Percentiles rank a stretch among this genome's conserved stretches.
These are phyloP conservation scores for Pinus taeda DNA, from an alignment of 75 land plant species.

Conservation along the genomic window DNA sequence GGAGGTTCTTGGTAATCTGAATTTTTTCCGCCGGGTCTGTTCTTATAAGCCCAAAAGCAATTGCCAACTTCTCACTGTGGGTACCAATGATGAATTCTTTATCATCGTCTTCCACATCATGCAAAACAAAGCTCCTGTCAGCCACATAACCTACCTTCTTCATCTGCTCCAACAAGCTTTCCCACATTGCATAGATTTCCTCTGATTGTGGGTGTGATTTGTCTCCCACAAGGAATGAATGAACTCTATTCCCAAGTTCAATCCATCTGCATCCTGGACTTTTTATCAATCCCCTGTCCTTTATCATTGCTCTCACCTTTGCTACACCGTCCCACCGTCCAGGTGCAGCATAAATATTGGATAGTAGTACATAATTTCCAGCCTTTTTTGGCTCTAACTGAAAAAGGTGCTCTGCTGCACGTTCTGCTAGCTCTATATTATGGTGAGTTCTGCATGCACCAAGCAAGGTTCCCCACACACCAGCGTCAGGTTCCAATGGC, in stretches of 20 bases:
- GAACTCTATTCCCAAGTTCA: too few relatives aligned
- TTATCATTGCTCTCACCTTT: slow-evolving; percentile 27
- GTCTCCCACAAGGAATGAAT: too few relatives aligned
- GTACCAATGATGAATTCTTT: slow-evolving; percentile 3
- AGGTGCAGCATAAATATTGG: slow-evolving; percentile 33
- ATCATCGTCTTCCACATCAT: too few relatives aligned
- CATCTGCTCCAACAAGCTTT: too few relatives aligned
- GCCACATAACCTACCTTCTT: too few relatives aligned
- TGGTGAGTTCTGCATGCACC: slow-evolving; percentile 34
- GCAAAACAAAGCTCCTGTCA: too few relatives aligned
- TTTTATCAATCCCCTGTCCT: slow-evolving; percentile 24
- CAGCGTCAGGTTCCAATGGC: slow-evolving; percentile 36
- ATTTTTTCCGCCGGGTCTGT: neutral
- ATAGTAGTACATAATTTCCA: slow-evolving; percentile 23
- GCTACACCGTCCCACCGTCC: slow-evolving; percentile 36
- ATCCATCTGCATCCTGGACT: slow-evolving; percentile 24
- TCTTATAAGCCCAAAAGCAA: slow-evolving; percentile 13
- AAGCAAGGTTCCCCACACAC: slow-evolving; percentile 40
- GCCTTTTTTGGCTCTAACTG: slow-evolving; percentile 3
- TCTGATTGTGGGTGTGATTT: too few relatives aligned
- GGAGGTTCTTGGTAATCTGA: slow-evolving; percentile 9
- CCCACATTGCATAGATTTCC: too few relatives aligned
- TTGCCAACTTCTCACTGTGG: slow-evolving; percentile 20
- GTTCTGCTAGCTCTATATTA: slow-evolving; percentile 30
- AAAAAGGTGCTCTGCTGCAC: slow-evolving; percentile 6